Base-by-base conservation (phyloP, 2,329 filamentous ascomycete species). In the Fusarium goolgardi region DNA sequence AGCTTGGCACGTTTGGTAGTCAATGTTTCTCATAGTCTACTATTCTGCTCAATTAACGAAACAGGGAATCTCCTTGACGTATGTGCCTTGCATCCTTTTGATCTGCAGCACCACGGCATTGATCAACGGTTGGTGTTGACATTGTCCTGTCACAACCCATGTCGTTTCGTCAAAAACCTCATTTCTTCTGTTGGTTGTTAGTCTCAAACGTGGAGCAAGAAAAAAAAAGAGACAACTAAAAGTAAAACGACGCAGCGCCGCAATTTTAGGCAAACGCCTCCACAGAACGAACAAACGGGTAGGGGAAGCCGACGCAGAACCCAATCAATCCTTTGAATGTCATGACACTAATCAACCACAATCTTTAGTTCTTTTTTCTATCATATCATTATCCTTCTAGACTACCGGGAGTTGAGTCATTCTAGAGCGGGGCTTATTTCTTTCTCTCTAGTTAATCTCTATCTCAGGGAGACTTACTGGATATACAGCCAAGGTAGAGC, bases 251-350 rank as follows among this genome's bases (percentile, higher is more conserved):
- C 47, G 47, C 47, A 47, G 44, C 39, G 58, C 59, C 59, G 54
- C 55, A 54, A 51, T 57, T 72, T 61, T 73, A 72, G 70, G 70
- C 70, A 72, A 65, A 68, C 56, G 63, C 70, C 52, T 72, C 70
- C 70, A 71, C 70, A 39, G 53, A 27, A 18, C 40, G 20, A 39
- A 35, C 16, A 16, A n/a, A 21, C 46, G 47, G 57, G 46, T 21
- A 46, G 39, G 9, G 21, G 6, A 20, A 63, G 27, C 67, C 67
- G 55, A 44, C 40, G 37, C 35, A 32, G 15, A 32, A 13, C 31
- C 41, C 37, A 35, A 27, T 21, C 20, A 47, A 53, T 55, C 61
- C 55, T 62, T 44, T 40, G 39, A 50, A 55, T 59, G 40, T 63
- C 51, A 61, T 40, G 67, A 43, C 37, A 23, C 44, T 29, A 39